Evolutionary conservation across 495 filamentous ascomycete species (phyloP).

Genomic region (Penicillium simplicissimum): DNA sequence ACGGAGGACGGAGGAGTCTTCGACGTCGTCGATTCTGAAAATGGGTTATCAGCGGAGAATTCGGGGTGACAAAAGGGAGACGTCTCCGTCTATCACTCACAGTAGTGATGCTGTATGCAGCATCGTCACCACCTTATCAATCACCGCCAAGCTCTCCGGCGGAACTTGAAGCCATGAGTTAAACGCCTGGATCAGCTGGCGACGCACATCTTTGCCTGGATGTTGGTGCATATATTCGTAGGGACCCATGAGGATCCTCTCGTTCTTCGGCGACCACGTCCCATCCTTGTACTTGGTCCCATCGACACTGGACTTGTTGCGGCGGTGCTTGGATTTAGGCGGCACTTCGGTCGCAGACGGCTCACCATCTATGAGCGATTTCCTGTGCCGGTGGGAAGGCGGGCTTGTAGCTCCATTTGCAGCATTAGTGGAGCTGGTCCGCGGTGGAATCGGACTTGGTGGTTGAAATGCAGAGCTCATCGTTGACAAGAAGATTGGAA

Average conservation of each 20-base stretch:
- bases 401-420: conserved; percentile 30
- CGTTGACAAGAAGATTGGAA: conserved; percentile 7
- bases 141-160: conserved; percentile 69
- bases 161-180: conserved; percentile 90
- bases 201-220: conserved; percentile 90
- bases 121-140: conserved; percentile 88
- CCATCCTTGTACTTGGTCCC: conserved; percentile 53
- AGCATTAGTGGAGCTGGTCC: conserved; percentile 66
- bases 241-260: conserved; percentile 77
- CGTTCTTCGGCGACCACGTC: conserved; percentile 70
- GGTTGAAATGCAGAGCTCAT: conserved; percentile 48
- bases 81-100: conserved; percentile 32
- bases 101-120: conserved; percentile 91
- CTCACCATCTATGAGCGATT: conserved; percentile 53
- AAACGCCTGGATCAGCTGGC: conserved; percentile 84
- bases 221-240: conserved; percentile 84
- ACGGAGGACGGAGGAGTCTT: conserved; percentile 80
- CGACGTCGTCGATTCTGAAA: conserved; percentile 79
- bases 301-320: conserved; percentile 49
- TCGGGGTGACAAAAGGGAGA: not conserved
- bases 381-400: conserved; percentile 39
- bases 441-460: conserved; percentile 69
- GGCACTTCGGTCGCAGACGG: conserved; percentile 14
- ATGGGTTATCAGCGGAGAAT: not conserved
- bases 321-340: conserved; percentile 35